These are phyloP conservation scores for Trichocladium antarcticum DNA, from an alignment of 495 filamentous ascomycete species.

Conservation along the genomic window DNA sequence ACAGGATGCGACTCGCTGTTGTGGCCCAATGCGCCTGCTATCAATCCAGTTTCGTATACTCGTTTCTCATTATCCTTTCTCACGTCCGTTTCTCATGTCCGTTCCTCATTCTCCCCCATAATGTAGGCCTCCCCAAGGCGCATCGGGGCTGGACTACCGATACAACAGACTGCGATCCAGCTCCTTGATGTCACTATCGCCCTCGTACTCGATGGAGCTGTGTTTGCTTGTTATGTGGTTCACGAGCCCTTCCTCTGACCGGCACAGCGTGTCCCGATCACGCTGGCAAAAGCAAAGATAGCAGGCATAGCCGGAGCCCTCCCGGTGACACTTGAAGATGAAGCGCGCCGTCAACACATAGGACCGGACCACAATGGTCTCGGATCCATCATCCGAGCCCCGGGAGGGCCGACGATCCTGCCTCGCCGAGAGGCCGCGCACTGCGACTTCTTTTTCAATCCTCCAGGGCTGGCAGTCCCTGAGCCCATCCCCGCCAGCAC, in stretches of 20 bases:
- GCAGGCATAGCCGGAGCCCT: constrained; percentile 23
- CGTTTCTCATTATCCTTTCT: too few relatives aligned
- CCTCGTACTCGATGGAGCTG: constrained; percentile 18
- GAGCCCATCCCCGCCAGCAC: background rate
- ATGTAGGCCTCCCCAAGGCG: too few relatives aligned
- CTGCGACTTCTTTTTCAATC: constrained; percentile 22
- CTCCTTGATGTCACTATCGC: constrained; percentile 24
- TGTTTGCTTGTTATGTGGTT: constrained; percentile 24
- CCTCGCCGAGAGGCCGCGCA: background rate
- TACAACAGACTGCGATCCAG: constrained; percentile 4
- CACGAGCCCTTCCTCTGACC: constrained; percentile 19
- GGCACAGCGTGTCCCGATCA: constrained; percentile 24
- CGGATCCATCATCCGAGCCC: constrained; percentile 5
- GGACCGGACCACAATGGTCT: constrained; percentile 15
- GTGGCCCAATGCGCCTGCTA: too few relatives aligned
- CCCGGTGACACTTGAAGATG: constrained; percentile 28
- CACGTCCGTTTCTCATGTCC: too few relatives aligned
- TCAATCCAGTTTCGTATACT: too few relatives aligned
- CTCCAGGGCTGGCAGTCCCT: constrained; percentile 14
- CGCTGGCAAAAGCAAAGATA: constrained; percentile 20
- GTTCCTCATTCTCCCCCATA: too few relatives aligned
- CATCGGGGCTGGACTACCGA: too few relatives aligned
- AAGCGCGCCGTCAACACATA: constrained; percentile 26
- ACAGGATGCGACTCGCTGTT: too few relatives aligned
- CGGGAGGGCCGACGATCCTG: background rate